phyloP scores from a whole-genome alignment of 2,329 filamentous ascomycete genomes.

The Cryoendolithus antarcticus region DNA sequence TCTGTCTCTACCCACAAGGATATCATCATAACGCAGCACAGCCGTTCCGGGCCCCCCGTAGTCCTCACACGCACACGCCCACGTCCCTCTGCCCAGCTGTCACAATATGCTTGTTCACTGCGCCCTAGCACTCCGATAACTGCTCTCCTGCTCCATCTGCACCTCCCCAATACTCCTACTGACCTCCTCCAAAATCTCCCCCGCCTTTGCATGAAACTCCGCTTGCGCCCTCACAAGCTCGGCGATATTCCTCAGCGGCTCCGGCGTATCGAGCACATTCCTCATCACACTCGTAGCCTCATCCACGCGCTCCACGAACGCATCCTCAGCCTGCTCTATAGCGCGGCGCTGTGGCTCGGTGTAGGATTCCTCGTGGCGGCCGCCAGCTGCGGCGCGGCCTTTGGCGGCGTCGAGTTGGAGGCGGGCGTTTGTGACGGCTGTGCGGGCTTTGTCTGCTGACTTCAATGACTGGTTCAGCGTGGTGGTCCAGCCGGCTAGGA shows the following conservation, averaged over 20 bases:
- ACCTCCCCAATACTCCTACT: slow-evolving; percentile 80
- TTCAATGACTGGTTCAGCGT: slow-evolving; percentile 93
- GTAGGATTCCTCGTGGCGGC: slow-evolving; percentile 42
- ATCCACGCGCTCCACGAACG: slow-evolving; percentile 95
- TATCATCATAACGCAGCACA: too few species aligned
- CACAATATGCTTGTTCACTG: background rate
- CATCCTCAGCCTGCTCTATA: slow-evolving; percentile 95
- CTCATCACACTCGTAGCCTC: slow-evolving; percentile 98
- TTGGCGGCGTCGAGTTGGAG: slow-evolving; percentile 87
- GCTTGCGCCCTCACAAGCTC: slow-evolving; percentile 92
- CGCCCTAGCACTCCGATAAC: slow-evolving; percentile 22
- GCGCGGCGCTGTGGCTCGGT: slow-evolving; percentile 77
- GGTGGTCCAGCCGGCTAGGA: slow-evolving; percentile 91
- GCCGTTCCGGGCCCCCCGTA: too few species aligned
- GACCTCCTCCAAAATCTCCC: slow-evolving; percentile 89
- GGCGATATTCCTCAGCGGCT: slow-evolving; percentile 88
- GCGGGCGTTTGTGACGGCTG: slow-evolving; percentile 83
- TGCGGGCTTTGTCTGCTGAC: slow-evolving; percentile 84
- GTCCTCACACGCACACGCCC: too few species aligned
- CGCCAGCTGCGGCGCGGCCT: slow-evolving; percentile 56
- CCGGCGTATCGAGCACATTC: slow-evolving; percentile 94
- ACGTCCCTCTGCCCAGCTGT: too few species aligned
- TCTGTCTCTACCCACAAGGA: too few species aligned
- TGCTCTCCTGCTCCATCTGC: slow-evolving; percentile 84
- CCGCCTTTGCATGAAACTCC: slow-evolving; percentile 94